Percentiles rank a stretch among this genome's conserved stretches.
phyloP scores from a whole-genome alignment of 352 stramenopile species.

The Pythium aristosporum region DNA sequence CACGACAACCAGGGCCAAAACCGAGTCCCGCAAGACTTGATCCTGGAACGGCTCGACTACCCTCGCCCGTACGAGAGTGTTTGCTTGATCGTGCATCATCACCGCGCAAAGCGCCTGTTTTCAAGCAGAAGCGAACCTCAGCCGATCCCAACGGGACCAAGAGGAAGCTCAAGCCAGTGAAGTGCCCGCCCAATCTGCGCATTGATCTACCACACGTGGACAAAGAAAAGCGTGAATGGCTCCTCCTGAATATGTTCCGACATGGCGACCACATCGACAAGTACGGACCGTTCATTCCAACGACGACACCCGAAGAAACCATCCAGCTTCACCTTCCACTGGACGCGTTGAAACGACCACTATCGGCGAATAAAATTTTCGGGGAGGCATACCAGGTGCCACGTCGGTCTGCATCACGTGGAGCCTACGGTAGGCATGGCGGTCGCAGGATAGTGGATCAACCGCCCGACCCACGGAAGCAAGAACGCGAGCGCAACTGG shows the following conservation, averaged over 20 bases:
- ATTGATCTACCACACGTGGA: slow-evolving; percentile 53
- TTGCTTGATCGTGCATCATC: background rate
- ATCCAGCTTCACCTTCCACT: slow-evolving; percentile 6
- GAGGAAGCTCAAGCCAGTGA: slow-evolving; percentile 47
- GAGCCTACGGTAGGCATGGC: slow-evolving; percentile 6
- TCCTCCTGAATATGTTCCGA: slow-evolving; percentile 82
- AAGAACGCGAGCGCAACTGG: slow-evolving; percentile 56
- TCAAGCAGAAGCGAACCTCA: slow-evolving; percentile 36
- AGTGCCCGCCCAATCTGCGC: slow-evolving; percentile 46
- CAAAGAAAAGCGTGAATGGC: slow-evolving; percentile 72
- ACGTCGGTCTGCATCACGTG: background rate
- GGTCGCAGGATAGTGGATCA: slow-evolving; percentile 33
- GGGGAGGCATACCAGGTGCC: background rate
- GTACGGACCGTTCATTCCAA: slow-evolving; percentile 61
- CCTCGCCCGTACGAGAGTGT: background rate
- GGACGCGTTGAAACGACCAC: slow-evolving; percentile 7
- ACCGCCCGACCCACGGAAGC: slow-evolving; percentile 18
- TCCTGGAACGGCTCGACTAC: background rate
- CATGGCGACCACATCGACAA: slow-evolving; percentile 63
- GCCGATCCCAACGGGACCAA: slow-evolving; percentile 9
- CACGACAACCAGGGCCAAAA: too few species aligned
- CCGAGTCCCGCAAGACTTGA: background rate
- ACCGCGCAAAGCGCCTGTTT: slow-evolving; percentile 46
- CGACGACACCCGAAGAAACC: slow-evolving; percentile 8
- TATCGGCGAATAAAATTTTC: slow-evolving; percentile 21